Conservation (phyloP, 2,329 filamentous ascomycete species). For the Botrytis paeoniae region DNA sequence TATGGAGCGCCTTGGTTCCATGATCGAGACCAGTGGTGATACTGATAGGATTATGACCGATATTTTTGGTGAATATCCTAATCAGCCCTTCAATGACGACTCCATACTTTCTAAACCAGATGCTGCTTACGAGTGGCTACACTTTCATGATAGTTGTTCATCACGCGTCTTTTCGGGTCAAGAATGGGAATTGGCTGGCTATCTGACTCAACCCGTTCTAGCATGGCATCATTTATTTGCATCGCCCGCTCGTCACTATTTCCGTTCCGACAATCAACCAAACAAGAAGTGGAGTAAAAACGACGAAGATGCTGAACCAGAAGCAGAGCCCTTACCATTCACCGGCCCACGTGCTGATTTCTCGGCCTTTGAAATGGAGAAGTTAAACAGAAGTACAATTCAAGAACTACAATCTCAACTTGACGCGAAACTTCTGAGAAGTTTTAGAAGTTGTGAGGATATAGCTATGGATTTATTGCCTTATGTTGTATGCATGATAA, state of each 20-base stretch:
- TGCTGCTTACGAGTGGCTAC: constrained; percentile 80
- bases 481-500: constrained; percentile 77
- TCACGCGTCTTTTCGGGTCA: constrained; percentile 76
- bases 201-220: constrained; percentile 80
- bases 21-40: constrained; percentile 77
- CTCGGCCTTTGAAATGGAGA: constrained; percentile 74
- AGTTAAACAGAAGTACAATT: constrained; percentile 72
- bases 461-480: constrained; percentile 81
- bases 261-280: constrained; percentile 40
- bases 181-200: constrained; percentile 88
- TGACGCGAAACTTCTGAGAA: constrained; percentile 68
- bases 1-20: constrained; percentile 69
- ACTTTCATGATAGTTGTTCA: constrained; percentile 86
- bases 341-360: constrained; percentile 80
- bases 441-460: constrained; percentile 75
- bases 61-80: constrained; percentile 82
- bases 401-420: constrained; percentile 70
- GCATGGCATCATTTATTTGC: constrained; percentile 93
- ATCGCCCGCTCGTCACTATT: constrained; percentile 51
- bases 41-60: constrained; percentile 76
- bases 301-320: constrained; percentile 23
- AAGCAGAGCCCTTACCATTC: constrained; percentile 62
- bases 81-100: constrained; percentile 89
- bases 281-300: constrained; percentile 43
- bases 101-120: constrained; percentile 84